A percentile compares a stretch with the other conserved stretches of the same genome.
These are phyloP conservation scores for Fusarium sp. DNA, from an alignment of 2,329 filamentous ascomycete genomes.

Conservation along the genomic window DNA sequence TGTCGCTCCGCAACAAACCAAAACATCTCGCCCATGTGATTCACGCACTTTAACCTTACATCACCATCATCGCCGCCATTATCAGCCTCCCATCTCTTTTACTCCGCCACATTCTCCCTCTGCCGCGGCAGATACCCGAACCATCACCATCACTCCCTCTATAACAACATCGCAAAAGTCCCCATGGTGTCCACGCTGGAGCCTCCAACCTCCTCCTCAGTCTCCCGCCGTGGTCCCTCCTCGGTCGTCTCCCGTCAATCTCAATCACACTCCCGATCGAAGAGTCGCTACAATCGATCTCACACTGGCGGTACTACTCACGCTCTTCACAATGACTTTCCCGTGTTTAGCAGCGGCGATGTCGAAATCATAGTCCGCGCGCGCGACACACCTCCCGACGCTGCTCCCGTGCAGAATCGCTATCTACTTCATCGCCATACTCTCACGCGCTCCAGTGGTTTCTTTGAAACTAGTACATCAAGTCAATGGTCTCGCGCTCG, in stretches of 20 bases:
- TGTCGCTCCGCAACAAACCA: slow-evolving; percentile 44
- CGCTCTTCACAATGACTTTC: slow-evolving; percentile 89
- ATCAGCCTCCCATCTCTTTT: slow-evolving; percentile 33
- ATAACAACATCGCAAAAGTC: slow-evolving; percentile 34
- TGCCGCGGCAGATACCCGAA: slow-evolving; percentile 16
- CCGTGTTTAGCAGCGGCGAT: slow-evolving; percentile 92
- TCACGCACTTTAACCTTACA: slow-evolving; percentile 26
- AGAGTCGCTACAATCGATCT: slow-evolving; percentile 81
- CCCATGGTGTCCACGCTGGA: slow-evolving; percentile 77
- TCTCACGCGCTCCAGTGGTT: slow-evolving; percentile 89
- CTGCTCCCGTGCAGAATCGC: slow-evolving; percentile 71
- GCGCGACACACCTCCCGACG: slow-evolving; percentile 54
- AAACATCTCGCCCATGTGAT: slow-evolving; percentile 48
- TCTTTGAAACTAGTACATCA: slow-evolving; percentile 90
- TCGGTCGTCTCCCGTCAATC: slow-evolving; percentile 76
- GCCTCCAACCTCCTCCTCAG: slow-evolving; percentile 61
- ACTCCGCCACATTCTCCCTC: slow-evolving; percentile 34
- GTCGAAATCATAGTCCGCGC: slow-evolving; percentile 88
- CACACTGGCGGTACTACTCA: slow-evolving; percentile 81
- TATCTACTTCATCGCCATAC: slow-evolving; percentile 92
- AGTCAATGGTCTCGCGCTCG: slow-evolving; percentile 75
- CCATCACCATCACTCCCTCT: slow-evolving; percentile 4
- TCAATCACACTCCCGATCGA: slow-evolving; percentile 68
- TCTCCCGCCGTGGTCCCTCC: slow-evolving; percentile 68
- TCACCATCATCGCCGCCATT: slow-evolving; percentile 31